A percentile compares a stretch with the other conserved stretches of the same genome.
phyloP scores from a whole-genome alignment of 1,139 yeast species.

The Taiozyma sp. region DNA sequence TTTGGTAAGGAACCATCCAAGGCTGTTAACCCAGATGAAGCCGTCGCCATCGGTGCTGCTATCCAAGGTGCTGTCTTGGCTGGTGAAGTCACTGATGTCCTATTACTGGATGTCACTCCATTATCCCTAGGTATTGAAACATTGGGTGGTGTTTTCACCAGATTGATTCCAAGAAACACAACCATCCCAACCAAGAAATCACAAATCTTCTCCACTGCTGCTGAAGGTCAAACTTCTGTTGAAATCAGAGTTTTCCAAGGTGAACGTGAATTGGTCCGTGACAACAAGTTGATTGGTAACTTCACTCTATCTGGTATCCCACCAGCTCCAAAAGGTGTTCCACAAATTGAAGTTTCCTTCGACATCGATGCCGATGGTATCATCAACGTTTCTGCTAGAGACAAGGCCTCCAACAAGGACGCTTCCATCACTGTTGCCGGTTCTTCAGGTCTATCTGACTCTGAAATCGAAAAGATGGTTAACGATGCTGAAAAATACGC shows the following conservation, averaged over 20 bases:
- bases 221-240: conserved; percentile 98
- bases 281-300: conserved; percentile 98
- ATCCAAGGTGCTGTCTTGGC: conserved; percentile 99
- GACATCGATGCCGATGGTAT: conserved; percentile 99
- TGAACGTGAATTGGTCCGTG: conserved; percentile 98
- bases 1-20: conserved; percentile 96
- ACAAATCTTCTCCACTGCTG: conserved; percentile 97
- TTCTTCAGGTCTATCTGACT: conserved; percentile 89
- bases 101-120: conserved; percentile 94
- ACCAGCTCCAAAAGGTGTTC: conserved; percentile 99
- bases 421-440: conserved; percentile 99
- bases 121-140: conserved; percentile 98
- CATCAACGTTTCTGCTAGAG: conserved; percentile 97
- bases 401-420: conserved; percentile 97
- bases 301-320: conserved; percentile 94
- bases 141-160: conserved; percentile 97
- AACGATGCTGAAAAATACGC: conserved; percentile 97
- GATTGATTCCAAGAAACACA: conserved; percentile 96
- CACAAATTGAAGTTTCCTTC: conserved; percentile 96
- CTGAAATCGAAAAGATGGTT: conserved; percentile 98
- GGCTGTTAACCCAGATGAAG: conserved; percentile 99
- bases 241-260: conserved; percentile 99
- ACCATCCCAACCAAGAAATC: conserved; percentile 97
- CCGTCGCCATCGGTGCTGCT: conserved; percentile 99
- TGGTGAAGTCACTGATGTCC: conserved; percentile 96